phyloP scores from a whole-genome alignment of 306 rosid species.

The Cucurbita moschata region DNA sequence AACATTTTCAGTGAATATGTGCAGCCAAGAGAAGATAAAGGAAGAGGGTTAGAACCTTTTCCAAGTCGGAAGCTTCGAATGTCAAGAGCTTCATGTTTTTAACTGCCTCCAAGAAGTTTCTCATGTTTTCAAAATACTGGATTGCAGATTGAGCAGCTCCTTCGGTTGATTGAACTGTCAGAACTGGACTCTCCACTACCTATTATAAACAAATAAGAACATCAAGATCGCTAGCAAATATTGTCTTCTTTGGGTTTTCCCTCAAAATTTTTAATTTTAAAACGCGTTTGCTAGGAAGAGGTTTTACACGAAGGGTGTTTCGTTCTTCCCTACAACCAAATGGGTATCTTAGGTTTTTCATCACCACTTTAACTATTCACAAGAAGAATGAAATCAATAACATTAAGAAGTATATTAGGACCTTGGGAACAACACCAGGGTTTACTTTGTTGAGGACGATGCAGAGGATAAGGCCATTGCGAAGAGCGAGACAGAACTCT shows the following conservation, averaged over 20 bases:
- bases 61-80: slow-evolving; percentile 89
- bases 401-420: neutral
- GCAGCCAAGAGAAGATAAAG: no score
- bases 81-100: slow-evolving; percentile 75
- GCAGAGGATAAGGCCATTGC: slow-evolving; percentile 93
- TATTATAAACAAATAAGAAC: neutral
- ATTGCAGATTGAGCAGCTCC: slow-evolving; percentile 92
- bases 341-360: neutral
- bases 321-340: no score
- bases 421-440: slow-evolving; percentile 89
- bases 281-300: no score
- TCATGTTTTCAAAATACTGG: slow-evolving; percentile 93
- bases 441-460: slow-evolving; percentile 88
- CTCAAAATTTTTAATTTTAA: no score
- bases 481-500: slow-evolving; percentile 72
- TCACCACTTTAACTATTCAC: neutral
- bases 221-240: neutral
- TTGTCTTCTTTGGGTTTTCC: no score
- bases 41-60: slow-evolving; percentile 40
- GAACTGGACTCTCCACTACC: slow-evolving; percentile 74
- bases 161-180: slow-evolving; percentile 49
- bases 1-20: neutral
- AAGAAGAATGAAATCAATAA: neutral
- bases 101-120: slow-evolving; percentile 86
- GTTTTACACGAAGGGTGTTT: no score